Evolutionary conservation across 768 basidiomycete genomes (phyloP).

Genomic region (Russula earlei): DNA sequence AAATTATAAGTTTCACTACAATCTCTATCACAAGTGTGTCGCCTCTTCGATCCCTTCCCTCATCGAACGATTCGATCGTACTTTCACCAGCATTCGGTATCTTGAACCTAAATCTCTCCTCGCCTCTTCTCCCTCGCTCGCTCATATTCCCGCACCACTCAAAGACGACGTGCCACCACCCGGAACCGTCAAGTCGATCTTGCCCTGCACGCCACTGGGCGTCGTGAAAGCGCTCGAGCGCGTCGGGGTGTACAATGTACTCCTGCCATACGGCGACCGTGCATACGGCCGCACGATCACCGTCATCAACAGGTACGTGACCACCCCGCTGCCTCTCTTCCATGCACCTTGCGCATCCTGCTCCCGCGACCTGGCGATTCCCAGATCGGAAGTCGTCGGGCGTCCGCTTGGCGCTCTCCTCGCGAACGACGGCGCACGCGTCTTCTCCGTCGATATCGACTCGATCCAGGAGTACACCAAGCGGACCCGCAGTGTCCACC

Average conservation of each 20-base stretch:
- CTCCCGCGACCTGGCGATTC: not conserved
- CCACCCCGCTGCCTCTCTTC: too few species aligned
- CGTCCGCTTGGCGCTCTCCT: conserved; percentile 92
- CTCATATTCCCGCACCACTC: conserved; percentile 26
- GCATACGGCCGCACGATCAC: conserved; percentile 90
- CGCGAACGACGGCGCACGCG: conserved; percentile 93
- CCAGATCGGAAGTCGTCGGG: conserved; percentile 92
- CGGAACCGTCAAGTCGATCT: conserved; percentile 89
- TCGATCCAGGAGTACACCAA: conserved; percentile 97
- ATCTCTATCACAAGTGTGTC: conserved; percentile 86
- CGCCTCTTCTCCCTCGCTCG: conserved; percentile 31
- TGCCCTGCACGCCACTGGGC: conserved; percentile 95
- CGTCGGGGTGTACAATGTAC: conserved; percentile 84
- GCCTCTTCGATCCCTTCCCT: not conserved
- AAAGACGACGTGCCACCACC: conserved; percentile 56
- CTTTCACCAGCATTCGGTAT: conserved; percentile 69
- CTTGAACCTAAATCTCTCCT: conserved; percentile 69
- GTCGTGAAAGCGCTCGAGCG: conserved; percentile 93
- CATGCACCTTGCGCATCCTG: too few species aligned
- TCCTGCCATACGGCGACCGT: conserved; percentile 89
- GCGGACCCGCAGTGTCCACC: conserved; percentile 44
- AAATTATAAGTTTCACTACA: conserved; percentile 92
- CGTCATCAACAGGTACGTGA: conserved; percentile 76
- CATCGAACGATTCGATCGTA: not conserved
- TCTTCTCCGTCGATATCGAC: conserved; percentile 92